These are phyloP conservation scores for Nymphaea thermarum DNA, from an alignment of 164 flowering plant species.

Conservation along the genomic window DNA sequence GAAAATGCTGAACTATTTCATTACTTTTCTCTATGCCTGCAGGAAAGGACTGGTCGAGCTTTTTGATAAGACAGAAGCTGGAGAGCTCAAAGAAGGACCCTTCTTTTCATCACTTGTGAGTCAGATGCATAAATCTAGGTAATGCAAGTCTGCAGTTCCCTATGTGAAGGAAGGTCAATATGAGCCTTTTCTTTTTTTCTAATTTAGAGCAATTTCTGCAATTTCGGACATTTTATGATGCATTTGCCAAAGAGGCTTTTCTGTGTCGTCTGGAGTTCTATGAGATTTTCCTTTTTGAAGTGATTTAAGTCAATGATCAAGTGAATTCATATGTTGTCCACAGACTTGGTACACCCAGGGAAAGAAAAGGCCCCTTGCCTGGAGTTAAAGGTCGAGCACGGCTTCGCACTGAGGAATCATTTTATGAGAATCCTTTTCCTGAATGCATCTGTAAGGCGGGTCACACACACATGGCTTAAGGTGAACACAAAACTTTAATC, in stretches of 20 bases:
- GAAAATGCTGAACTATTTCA: too few relatives aligned
- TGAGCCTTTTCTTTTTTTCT: not conserved
- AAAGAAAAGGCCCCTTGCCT: conserved; percentile 42
- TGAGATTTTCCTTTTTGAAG: not conserved
- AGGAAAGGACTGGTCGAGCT: conserved; percentile 80
- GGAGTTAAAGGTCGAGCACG: conserved; percentile 83
- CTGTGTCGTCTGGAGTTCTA: not conserved
- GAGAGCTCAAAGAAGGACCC: conserved; percentile 42
- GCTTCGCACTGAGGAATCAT: conserved; percentile 74
- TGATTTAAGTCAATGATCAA: too few relatives aligned
- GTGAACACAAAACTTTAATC: too few relatives aligned
- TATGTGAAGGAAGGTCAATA: not conserved
- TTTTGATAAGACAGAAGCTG: conserved; percentile 66
- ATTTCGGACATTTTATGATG: not conserved
- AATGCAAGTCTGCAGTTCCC: not conserved
- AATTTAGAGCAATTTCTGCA: not conserved
- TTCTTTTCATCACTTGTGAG: conserved; percentile 36
- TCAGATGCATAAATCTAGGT: conserved; percentile 70
- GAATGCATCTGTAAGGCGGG: conserved; percentile 57
- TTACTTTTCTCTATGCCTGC: conserved; percentile 5
- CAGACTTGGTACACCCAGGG: conserved; percentile 88
- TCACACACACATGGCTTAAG: too few relatives aligned
- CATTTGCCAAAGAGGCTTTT: not conserved
- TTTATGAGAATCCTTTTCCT: conserved; percentile 84
- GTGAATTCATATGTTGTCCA: not conserved